Conservation (phyloP, 176 grass and related monocot genomes). For the Oryza australiensis region DNA sequence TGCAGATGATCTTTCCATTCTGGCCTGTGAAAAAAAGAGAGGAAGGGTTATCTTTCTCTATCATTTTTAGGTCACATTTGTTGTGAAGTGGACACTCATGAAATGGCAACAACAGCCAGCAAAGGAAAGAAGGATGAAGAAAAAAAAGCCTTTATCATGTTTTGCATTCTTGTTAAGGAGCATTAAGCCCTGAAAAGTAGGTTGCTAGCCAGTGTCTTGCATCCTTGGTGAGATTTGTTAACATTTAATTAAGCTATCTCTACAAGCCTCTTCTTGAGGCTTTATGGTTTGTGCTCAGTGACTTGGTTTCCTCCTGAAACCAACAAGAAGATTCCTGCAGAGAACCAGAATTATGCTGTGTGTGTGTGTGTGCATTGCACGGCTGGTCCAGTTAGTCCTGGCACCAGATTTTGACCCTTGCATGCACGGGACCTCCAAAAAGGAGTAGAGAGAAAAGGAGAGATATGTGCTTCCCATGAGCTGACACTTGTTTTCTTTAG, state of each 20-base stretch:
- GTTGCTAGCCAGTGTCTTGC: constrained; percentile 36
- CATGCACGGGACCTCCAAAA: not conserved
- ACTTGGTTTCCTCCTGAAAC: constrained; percentile 44
- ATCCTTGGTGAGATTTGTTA: constrained; percentile 42
- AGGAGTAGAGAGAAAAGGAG: not conserved
- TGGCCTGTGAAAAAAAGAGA: not conserved
- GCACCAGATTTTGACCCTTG: constrained; percentile 1
- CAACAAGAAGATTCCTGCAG: constrained; percentile 27
- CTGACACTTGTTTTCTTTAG: not conserved
- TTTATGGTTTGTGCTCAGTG: constrained; percentile 49
- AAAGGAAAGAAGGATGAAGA: not conserved
- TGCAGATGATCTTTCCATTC: constrained; percentile 21
- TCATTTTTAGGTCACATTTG: constrained; percentile 10
- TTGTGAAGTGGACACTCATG: constrained; percentile 51
- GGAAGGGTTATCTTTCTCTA: not conserved
- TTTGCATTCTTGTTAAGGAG: constrained; percentile 27
- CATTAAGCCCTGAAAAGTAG: constrained; percentile 34
- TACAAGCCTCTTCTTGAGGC: constrained; percentile 23
- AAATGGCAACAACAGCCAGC: constrained; percentile 27
- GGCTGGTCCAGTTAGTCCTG: not conserved
- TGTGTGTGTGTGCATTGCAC: not conserved
- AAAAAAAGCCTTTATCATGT: constrained; percentile 23
- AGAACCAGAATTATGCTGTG: not conserved
- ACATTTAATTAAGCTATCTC: constrained; percentile 49
- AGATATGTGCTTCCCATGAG: not conserved